Base-by-base conservation (phyloP, 352 stramenopile genomes). In the Pythium brachiatum region DNA sequence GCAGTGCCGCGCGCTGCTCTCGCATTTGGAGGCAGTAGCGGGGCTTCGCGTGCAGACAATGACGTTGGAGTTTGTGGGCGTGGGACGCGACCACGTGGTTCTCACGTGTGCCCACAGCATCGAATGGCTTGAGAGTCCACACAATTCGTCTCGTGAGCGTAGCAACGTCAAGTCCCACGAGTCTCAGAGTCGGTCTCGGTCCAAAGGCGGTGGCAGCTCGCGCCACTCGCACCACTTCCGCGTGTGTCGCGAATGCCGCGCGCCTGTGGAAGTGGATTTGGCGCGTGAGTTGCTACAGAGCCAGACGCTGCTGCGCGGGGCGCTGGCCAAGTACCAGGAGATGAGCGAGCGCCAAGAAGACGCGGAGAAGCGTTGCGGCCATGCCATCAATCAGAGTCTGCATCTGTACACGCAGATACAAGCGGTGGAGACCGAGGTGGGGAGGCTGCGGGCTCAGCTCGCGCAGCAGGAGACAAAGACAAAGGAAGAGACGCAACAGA, bases 231-330 rank as follows among this genome's bases (percentile, higher is more conserved):
- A 43, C 27, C 11, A 36, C 2, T 64, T 62, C 21, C 43, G 57
- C 29, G 38, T 73, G 21, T 62, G 39, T 53, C 70, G 71, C 2
- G 51, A 73, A 46, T 84, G 73, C 38, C 75, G 73, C 20, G 47
- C 53, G 2, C 20, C 71, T 0, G 41, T 66, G 0, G 73, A 81
- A 25, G 41, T 81, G 1, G 65, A 76, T 3, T 54, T 81, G 6
- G 65, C 68, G 2, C 57, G 64, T 6, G 75, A 84, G 54, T 51
- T 84, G 11, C 48, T 62, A 9, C 58, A 69, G 44, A 57, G 66
- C 21, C 75, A 79, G 15, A 60, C 47, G 20, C 53, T 57, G 21
- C 50, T 76, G 23, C 68, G 72, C 0, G 20, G 57, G 5, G 57
- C 68, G 11, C 53, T 79, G 4, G 55, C 61, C 15, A 72, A 73